Percentiles rank a stretch among this genome's conserved stretches.
These are phyloP conservation scores for Eragrostis tef DNA, from an alignment of 202 grass and related monocot genomes.

Conservation along the genomic window DNA sequence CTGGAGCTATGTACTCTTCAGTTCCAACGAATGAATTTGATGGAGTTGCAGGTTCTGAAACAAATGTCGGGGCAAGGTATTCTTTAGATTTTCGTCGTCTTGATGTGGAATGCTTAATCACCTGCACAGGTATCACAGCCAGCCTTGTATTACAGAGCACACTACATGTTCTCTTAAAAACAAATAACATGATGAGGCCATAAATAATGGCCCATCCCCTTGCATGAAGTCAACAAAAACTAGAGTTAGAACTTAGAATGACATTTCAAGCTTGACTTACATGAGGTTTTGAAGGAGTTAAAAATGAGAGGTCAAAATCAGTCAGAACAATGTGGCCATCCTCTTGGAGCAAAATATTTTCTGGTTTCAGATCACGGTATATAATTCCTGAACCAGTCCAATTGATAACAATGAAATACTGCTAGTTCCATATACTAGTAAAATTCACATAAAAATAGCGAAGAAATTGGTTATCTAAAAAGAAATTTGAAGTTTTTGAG, in stretches of 20 bases:
- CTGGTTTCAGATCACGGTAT: conserved; percentile 97
- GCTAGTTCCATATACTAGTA: not conserved
- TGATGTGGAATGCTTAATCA: conserved; percentile 71
- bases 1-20: conserved; percentile 98
- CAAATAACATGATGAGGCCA: conserved; percentile 9
- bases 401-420: not conserved
- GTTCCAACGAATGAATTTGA: conserved; percentile 99
- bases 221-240: not conserved
- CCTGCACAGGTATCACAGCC: conserved; percentile 54
- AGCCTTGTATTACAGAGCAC: conserved; percentile 31
- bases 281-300: conserved; percentile 92
- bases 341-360: conserved; percentile 91
- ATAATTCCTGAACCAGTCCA: conserved; percentile 70
- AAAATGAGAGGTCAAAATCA: conserved; percentile 95
- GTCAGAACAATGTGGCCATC: conserved; percentile 89
- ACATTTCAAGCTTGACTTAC: conserved; percentile 55
- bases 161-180: not conserved
- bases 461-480: conserved; percentile 27
- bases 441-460: not conserved
- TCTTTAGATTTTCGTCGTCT: conserved; percentile 79
- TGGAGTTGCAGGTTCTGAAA: conserved; percentile 82
- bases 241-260: not conserved
- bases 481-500: conserved; percentile 11
- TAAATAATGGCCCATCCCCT: not conserved
- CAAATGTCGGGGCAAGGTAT: conserved; percentile 67